These are phyloP conservation scores for Amanita molliuscula DNA, from an alignment of 768 basidiomycete genomes.

Conservation along the genomic window DNA sequence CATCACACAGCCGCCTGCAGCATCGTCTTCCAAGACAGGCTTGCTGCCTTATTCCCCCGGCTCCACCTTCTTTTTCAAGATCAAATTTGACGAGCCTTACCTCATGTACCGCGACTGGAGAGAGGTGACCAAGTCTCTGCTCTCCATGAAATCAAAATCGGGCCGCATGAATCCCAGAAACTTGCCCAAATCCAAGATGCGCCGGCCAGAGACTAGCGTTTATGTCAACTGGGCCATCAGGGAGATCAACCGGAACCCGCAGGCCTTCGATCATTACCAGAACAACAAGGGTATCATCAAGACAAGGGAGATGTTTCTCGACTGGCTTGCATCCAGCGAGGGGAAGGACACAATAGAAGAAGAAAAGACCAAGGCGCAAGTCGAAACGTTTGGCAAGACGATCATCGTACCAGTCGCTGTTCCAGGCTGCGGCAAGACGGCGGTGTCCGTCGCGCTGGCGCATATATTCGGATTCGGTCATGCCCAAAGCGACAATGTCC, in stretches of 20 bases:
- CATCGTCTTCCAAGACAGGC: conserved; percentile 14
- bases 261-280: conserved; percentile 49
- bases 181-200: conserved; percentile 58
- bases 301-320: conserved; percentile 69
- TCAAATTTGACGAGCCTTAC: conserved; percentile 99
- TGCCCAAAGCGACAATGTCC: conserved; percentile 88
- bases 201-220: conserved; percentile 62
- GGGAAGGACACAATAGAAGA: conserved; percentile 20
- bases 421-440: conserved; percentile 95
- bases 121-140: conserved; percentile 78
- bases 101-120: conserved; percentile 99
- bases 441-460: conserved; percentile 67
- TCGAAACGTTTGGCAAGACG: conserved; percentile 47
- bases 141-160: conserved; percentile 27
- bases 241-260: conserved; percentile 56
- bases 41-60: conserved; percentile 64
- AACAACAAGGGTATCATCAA: conserved; percentile 81
- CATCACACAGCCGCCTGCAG: conserved; percentile 35
- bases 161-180: conserved; percentile 16
- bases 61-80: conserved; percentile 95
- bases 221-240: conserved; percentile 80
- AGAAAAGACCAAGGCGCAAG: background rate
- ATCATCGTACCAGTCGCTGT: conserved; percentile 84
- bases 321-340: conserved; percentile 47
- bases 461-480: conserved; percentile 83